A percentile compares a stretch with the other conserved stretches of the same genome.
Evolutionary conservation across 768 basidiomycete species (phyloP).

Genomic region (Hortiboletus campestris): DNA sequence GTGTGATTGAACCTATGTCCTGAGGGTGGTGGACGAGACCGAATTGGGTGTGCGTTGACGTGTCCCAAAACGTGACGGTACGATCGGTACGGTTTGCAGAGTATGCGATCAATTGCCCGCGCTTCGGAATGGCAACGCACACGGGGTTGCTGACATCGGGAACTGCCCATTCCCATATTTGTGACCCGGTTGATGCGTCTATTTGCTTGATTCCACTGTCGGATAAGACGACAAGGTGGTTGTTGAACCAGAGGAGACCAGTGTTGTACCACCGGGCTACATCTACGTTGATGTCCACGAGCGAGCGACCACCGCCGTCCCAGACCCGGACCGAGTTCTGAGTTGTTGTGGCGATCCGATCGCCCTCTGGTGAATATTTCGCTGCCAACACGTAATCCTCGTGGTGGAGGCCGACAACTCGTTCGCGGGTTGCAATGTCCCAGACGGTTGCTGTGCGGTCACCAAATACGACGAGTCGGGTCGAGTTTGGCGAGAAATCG

Average conservation of each 20-base stretch:
- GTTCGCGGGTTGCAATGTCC: too few species aligned
- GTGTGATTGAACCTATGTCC: not conserved
- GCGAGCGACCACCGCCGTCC: not conserved
- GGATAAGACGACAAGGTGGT: not conserved
- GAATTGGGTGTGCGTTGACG: not conserved
- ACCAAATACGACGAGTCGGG: not conserved
- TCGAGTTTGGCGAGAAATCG: conserved; percentile 9
- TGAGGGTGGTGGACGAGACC: not conserved
- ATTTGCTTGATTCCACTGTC: not conserved
- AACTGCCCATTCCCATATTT: not conserved
- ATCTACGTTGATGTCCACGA: not conserved
- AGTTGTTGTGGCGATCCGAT: not conserved
- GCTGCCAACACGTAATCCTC: too few species aligned
- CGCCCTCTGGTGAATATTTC: not conserved
- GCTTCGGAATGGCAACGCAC: not conserved
- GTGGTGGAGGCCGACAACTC: too few species aligned
- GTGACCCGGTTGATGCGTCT: not conserved
- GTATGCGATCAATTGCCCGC: not conserved
- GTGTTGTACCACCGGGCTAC: not conserved
- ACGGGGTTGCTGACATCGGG: not conserved
- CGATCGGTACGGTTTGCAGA: not conserved
- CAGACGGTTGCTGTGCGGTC: too few species aligned
- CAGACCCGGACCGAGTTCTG: not conserved
- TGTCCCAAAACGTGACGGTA: not conserved
- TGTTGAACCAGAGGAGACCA: conserved; percentile 3